Conservation (phyloP, 768 basidiomycete species). For the Trametes sanguinea region DNA sequence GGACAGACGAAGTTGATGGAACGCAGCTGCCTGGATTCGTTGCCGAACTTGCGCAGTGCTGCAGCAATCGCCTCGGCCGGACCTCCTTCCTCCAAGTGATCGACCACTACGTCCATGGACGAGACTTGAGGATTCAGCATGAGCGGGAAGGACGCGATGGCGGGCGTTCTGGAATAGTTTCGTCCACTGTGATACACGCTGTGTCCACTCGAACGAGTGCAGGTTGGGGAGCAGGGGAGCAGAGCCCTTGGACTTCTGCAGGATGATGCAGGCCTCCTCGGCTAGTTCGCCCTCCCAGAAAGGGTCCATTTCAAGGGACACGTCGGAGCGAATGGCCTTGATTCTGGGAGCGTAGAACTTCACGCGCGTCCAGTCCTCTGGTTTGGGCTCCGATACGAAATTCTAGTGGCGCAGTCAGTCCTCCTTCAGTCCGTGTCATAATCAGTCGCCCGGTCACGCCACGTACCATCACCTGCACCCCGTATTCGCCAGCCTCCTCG, state of each 20-base stretch:
- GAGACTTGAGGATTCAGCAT: conserved; percentile 11
- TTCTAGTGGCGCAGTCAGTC: not conserved
- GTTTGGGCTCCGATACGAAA: not conserved
- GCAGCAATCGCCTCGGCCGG: not conserved
- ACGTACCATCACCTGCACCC: conserved; percentile 1
- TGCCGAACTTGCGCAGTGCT: not conserved
- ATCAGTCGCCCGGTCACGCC: not conserved
- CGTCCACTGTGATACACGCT: not conserved
- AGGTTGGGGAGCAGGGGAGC: conserved; percentile 16
- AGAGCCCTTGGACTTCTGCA: not conserved
- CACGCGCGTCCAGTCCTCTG: conserved; percentile 17
- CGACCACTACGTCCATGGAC: conserved; percentile 3
- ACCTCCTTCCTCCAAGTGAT: not conserved
- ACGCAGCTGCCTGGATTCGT: conserved; percentile 1
- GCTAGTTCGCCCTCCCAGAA: not conserved
- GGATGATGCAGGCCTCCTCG: not conserved
- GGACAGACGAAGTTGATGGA: conserved; percentile 1
- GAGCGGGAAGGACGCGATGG: conserved; percentile 10
- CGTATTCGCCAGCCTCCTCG: not conserved
- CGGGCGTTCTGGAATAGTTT: not conserved
- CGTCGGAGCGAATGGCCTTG: not conserved
- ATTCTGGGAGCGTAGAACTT: conserved; percentile 14
- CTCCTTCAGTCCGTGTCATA: too few species aligned
- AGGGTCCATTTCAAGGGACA: too few species aligned
- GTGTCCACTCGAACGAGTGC: conserved; percentile 13